A percentile compares a stretch with the other conserved stretches of the same genome.
Conservation (phyloP, 148 eudicot genomes). For the Pharnaceum exiguum region DNA sequence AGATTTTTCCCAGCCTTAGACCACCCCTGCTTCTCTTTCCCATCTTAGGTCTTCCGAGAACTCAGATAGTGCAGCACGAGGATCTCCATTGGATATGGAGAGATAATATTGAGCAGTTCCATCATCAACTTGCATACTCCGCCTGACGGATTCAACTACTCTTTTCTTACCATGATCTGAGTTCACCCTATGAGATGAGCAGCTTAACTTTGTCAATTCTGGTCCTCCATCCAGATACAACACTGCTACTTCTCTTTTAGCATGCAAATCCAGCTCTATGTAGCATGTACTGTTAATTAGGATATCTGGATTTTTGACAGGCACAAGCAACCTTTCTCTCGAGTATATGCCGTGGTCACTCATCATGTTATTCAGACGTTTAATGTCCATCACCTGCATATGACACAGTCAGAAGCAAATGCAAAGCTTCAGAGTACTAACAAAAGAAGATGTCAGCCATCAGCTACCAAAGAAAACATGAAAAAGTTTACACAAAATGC, state of each 20-base stretch:
- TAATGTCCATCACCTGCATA: constrained; percentile 72
- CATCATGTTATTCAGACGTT: constrained; percentile 98
- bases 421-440: too few relatives aligned
- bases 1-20: constrained; percentile 18
- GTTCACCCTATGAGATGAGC: constrained; percentile 29
- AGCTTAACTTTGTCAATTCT: constrained; percentile 16
- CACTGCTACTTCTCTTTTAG: constrained; percentile 95
- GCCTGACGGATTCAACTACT: constrained; percentile 69
- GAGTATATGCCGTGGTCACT: constrained; percentile 98
- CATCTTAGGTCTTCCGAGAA: constrained; percentile 76
- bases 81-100: constrained; percentile 73
- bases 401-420: too few relatives aligned
- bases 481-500: too few relatives aligned
- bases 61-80: constrained; percentile 74
- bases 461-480: too few relatives aligned
- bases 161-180: constrained; percentile 57
- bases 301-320: constrained; percentile 52
- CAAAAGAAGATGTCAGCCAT: too few relatives aligned
- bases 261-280: constrained; percentile 71
- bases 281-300: constrained; percentile 73
- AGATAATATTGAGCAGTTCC: constrained; percentile 88
- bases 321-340: constrained; percentile 81
- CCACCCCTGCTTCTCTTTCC: constrained; percentile 62
- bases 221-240: constrained; percentile 75
- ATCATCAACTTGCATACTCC: constrained; percentile 97